Evolutionary conservation across 177 flowering plant genomes (phyloP), one percentile per base, ranked within the genome.

Genomic region (Vitis hybrid): DNA sequence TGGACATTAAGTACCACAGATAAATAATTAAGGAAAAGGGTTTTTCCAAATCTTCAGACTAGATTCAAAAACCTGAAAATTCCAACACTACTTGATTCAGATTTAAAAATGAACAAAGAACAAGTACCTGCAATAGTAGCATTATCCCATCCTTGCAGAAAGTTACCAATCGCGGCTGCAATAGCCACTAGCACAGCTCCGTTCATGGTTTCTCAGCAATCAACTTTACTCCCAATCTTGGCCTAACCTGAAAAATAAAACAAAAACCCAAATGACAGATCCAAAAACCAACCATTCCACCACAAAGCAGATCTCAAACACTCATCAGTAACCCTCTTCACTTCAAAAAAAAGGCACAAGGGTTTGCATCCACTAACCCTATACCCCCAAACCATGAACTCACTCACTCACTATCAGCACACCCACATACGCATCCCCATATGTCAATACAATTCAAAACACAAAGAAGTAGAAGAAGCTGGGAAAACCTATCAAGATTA

Each of bases 81-180:
- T 28, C 31, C 31, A 28, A 28, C 31, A 3, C 31, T 28, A 28
- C 31, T 28, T 28, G 31, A 28, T 28, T 55, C 20, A 22, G 17
- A 55, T 3, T 17, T 18, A 31, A 17, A 11, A 70, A 65, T 3
- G 38, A 20, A 24, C 10, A 10, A 58, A 14, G 31, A 20, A 20
- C 15, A 49, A 33, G 58, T 71, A 86, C 89, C 87, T 62, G 89
- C 87, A 71, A 86, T 86, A 2, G 85, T 79, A 11, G 89, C 89
- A 77, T 86, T 84, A 74, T 86, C 90, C 88, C 90, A 86, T 73
- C 90, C 90, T 69, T 86, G 90, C 71, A 86, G 70, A 24, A 86
- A 73, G 78, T 84, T 86, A 18, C 90, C 90, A 69, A 86, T 76
- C 3, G 88, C 56, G 19, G 90, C 90, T 59, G 79, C 86, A 66